phyloP scores from a whole-genome alignment of 75 land plant species.

The Sequoia sempervirens region DNA sequence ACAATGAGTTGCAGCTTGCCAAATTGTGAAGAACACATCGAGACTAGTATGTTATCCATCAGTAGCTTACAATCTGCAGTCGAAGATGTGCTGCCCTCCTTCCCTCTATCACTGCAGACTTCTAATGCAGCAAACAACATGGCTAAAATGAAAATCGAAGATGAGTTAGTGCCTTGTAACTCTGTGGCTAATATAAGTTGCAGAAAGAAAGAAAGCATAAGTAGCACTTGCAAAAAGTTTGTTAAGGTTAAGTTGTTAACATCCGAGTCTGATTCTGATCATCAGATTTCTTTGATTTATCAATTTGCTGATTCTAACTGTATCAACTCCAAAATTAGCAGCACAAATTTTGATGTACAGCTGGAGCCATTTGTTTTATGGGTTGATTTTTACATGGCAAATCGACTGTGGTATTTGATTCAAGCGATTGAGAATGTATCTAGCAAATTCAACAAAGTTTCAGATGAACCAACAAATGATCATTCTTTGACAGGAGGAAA shows the following conservation, averaged over 20 bases:
- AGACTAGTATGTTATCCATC: slow-evolving; percentile 9
- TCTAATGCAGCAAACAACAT: background rate
- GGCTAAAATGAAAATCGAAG: background rate
- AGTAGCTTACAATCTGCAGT: slow-evolving; percentile 38
- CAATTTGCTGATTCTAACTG: slow-evolving; percentile 7
- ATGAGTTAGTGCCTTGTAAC: too few species aligned
- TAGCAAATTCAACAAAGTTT: background rate
- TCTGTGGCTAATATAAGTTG: too few species aligned
- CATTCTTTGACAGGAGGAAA: background rate
- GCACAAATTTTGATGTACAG: slow-evolving; percentile 34
- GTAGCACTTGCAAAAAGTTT: background rate
- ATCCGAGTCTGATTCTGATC: slow-evolving; percentile 22
- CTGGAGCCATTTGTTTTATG: slow-evolving; percentile 69
- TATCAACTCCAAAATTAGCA: background rate
- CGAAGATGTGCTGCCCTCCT: slow-evolving; percentile 45
- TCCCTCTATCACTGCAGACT: slow-evolving; percentile 22
- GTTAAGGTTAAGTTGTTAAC: slow-evolving; percentile 30
- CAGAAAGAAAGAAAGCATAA: too few species aligned
- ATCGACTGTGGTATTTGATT: slow-evolving; percentile 24
- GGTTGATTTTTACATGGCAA: slow-evolving; percentile 47
- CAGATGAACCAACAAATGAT: slow-evolving; percentile 10
- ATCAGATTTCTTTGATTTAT: slow-evolving; percentile 13
- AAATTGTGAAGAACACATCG: background rate
- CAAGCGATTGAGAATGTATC: slow-evolving; percentile 17
- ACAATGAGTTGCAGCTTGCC: background rate